phyloP scores from a whole-genome alignment of 2,329 filamentous ascomycete genomes.

The Microdochium nivale region DNA sequence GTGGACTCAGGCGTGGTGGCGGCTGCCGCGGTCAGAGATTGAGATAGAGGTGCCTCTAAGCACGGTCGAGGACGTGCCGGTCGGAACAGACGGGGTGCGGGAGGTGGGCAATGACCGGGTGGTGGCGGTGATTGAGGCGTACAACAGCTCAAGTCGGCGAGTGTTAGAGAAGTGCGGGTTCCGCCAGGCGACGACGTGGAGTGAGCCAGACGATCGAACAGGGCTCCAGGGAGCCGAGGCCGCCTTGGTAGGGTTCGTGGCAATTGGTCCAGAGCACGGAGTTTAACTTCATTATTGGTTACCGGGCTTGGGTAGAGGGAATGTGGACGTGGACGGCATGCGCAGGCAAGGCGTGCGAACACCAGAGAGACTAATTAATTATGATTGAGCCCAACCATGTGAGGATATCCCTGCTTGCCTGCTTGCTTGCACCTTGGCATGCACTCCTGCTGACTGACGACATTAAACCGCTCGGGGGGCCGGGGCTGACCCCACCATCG shows the following conservation, averaged over 20 bases:
- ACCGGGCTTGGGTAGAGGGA: too few species aligned
- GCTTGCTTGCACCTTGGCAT: too few species aligned
- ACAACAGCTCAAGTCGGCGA: slow-evolving; percentile 43
- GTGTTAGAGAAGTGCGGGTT: slow-evolving; percentile 52
- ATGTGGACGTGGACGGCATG: not conserved
- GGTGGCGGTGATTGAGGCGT: slow-evolving; percentile 35
- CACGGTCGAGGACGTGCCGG: slow-evolving; percentile 18
- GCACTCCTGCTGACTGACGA: too few species aligned
- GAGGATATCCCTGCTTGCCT: too few species aligned
- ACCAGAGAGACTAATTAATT: too few species aligned
- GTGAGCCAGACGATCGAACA: slow-evolving; percentile 15
- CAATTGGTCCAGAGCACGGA: slow-evolving; percentile 2
- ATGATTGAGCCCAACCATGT: too few species aligned
- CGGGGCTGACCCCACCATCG: too few species aligned
- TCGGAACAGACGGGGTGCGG: slow-evolving; percentile 6
- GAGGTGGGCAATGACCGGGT: slow-evolving; percentile 28
- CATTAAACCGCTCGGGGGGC: too few species aligned
- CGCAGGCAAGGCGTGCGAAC: too few species aligned
- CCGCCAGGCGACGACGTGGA: slow-evolving; percentile 31
- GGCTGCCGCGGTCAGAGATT: slow-evolving; percentile 34
- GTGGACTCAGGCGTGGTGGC: slow-evolving; percentile 37
- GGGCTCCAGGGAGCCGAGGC: slow-evolving; percentile 2
- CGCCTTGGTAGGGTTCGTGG: slow-evolving; percentile 7
- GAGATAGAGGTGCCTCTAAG: slow-evolving; percentile 32
- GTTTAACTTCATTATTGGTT: too few species aligned